Base-by-base conservation (phyloP, 768 basidiomycete genomes). In the Suillus brevipes region DNA sequence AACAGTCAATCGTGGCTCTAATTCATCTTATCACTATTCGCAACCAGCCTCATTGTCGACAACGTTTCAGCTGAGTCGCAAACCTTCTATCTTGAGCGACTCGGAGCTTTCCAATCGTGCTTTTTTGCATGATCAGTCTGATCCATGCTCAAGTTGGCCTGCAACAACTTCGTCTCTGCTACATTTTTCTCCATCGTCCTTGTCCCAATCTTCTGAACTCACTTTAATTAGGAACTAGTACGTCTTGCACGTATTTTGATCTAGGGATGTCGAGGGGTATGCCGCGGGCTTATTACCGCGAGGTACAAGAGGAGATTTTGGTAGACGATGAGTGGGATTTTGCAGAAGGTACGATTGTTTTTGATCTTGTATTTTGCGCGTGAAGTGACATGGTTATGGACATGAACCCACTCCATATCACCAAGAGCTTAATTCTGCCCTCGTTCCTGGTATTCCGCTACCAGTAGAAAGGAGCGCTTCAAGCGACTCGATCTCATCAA, bases 401-500 rank as follows among this genome's bases (percentile, higher is more conserved):
- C 28, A 42, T 31, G 25, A 6, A 42, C 38, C 4, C 10, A 42
- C 38, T 59, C 25, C 1, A 20, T 28, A 59, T 59, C 38, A 59
- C 20, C 40, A 28, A 59, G 58, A 59, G 18, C 25, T 1, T 20
- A 3, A 42, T 12, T 42, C 18, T 42, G 18, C 25, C 28, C 4
- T 42, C 10, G 12, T 59, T 31, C 53, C 53, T 55, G 10, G 10
- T 13, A 18, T 55, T 13, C 10, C 40, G 18, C 25, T 43, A 4
- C 23, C 23, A 6, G 31, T 62, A n/a, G 34, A 25, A n/a, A 60
- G 65, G 25, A 38, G 43, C 40, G n/a, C 65, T 52, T 64, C 63
- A 20, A 25, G 14, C 18, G 47, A 66, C 49, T 66, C 64, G 6
- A 20, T 66, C 28, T 25, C 36, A 18, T 65, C 64, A 42, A 64